Evolutionary conservation across 495 filamentous ascomycete genomes (phyloP).

Genomic region (Aspergillus nidulans): DNA sequence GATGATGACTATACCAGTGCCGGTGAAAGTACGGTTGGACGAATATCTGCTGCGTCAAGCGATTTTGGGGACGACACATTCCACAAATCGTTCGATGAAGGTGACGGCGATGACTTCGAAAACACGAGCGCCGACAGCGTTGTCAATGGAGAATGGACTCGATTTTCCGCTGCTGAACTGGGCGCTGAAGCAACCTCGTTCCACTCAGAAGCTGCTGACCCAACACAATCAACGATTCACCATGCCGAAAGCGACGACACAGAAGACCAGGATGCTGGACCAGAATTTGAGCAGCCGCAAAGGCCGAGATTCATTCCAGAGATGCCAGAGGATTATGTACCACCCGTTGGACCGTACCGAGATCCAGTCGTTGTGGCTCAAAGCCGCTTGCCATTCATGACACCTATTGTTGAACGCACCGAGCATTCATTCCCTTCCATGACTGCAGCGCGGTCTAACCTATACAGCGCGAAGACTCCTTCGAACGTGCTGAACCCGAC

Average conservation of each 20-base stretch:
- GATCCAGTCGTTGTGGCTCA: conserved; percentile 73
- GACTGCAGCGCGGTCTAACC: conserved; percentile 51
- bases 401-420: conserved; percentile 91
- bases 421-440: conserved; percentile 73
- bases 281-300: conserved; percentile 24
- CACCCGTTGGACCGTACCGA: conserved; percentile 68
- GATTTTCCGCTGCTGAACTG: conserved; percentile 72
- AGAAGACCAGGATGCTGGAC: conserved; percentile 17
- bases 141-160: conserved; percentile 71
- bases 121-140: conserved; percentile 53
- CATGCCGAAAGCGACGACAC: conserved; percentile 32
- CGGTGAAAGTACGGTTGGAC: conserved; percentile 75
- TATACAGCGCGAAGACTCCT: conserved; percentile 68
- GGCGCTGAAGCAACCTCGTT: conserved; percentile 42
- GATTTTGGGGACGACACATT: conserved; percentile 60
- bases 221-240: conserved; percentile 13
- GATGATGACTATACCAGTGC: conserved; percentile 77
- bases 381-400: conserved; percentile 94
- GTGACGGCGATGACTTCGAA: conserved; percentile 47
- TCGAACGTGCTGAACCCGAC: conserved; percentile 37
- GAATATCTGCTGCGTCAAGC: conserved; percentile 56
- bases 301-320: conserved; percentile 57
- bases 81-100: conserved; percentile 35
- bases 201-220: conserved; percentile 28
- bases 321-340: conserved; percentile 80